A percentile compares a stretch with the other conserved stretches of the same genome.
Conservation (phyloP, 108 stramenopile genomes). For the Nannochloropsis salina region DNA sequence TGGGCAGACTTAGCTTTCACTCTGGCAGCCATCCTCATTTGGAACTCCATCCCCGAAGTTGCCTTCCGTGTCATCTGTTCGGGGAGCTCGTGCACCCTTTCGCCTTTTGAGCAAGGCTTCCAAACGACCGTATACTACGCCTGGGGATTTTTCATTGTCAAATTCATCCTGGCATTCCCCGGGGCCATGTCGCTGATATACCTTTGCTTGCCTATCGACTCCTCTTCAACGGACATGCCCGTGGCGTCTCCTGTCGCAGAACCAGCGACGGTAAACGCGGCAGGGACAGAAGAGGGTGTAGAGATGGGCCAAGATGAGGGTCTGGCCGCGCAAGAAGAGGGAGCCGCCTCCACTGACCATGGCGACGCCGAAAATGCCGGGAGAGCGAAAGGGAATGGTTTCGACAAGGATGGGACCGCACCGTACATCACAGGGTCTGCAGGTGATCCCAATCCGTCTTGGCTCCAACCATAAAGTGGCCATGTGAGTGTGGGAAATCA, state of each 20-base stretch:
- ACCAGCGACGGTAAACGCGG: background rate
- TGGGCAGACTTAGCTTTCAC: background rate
- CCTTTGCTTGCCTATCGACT: background rate
- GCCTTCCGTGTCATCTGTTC: slow-evolving; percentile 8
- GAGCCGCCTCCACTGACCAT: background rate
- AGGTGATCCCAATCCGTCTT: background rate
- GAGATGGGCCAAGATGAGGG: background rate
- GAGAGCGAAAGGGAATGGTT: background rate
- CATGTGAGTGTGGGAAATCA: background rate
- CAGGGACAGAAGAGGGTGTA: background rate
- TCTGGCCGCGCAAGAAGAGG: background rate
- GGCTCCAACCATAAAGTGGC: background rate
- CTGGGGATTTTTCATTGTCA: background rate
- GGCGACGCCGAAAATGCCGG: background rate
- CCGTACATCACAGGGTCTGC: background rate
- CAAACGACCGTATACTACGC: background rate
- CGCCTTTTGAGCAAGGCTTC: background rate
- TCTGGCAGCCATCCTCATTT: background rate
- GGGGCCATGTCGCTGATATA: slow-evolving; percentile 10
- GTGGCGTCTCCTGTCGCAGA: background rate
- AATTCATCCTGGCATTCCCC: background rate
- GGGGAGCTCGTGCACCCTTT: background rate
- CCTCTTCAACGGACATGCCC: background rate
- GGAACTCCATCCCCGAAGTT: background rate
- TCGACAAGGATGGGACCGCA: background rate